A percentile compares a stretch with the other conserved stretches of the same genome.
phyloP scores from a whole-genome alignment of 2,329 filamentous ascomycete species.

The Colletotrichum noveboracense region DNA sequence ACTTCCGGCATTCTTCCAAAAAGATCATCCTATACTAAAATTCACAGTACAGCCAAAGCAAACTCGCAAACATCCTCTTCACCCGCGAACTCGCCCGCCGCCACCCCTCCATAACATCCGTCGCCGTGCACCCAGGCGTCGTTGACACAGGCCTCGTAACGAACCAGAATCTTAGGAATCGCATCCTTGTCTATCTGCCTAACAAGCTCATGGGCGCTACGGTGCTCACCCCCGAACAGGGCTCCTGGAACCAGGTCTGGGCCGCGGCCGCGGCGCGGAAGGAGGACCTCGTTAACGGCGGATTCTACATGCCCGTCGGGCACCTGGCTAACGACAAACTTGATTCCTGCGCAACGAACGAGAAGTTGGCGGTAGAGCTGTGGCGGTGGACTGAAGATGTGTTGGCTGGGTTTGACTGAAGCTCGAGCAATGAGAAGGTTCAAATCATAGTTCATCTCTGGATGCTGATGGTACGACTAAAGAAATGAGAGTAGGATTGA shows the following conservation, averaged over 20 bases:
- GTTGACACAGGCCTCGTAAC: constrained; percentile 32
- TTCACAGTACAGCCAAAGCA: constrained; percentile 28
- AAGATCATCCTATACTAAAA: neutral
- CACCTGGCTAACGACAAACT: constrained; percentile 24
- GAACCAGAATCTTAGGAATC: constrained; percentile 26
- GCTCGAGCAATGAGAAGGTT: neutral
- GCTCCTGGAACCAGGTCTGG: constrained; percentile 35
- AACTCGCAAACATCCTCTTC: constrained; percentile 37
- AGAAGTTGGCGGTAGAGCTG: constrained; percentile 35
- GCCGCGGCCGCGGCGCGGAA: constrained; percentile 28
- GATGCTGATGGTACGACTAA: neutral
- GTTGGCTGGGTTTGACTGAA: neutral
- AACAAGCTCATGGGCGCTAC: constrained; percentile 19
- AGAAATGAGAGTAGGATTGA: neutral
- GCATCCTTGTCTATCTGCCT: constrained; percentile 28
- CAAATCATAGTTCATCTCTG: neutral
- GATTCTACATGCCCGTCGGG: constrained; percentile 34
- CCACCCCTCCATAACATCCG: constrained; percentile 30
- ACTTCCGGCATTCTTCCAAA: too few relatives aligned
- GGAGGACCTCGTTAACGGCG: constrained; percentile 24
- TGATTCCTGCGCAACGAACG: constrained; percentile 26
- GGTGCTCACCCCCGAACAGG: constrained; percentile 31
- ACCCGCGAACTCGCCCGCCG: constrained; percentile 32
- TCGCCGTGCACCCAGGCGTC: constrained; percentile 33
- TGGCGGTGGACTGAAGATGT: constrained; percentile 43